phyloP scores from a whole-genome alignment of 2,329 filamentous ascomycete species.

The Diaporthe helianthi region DNA sequence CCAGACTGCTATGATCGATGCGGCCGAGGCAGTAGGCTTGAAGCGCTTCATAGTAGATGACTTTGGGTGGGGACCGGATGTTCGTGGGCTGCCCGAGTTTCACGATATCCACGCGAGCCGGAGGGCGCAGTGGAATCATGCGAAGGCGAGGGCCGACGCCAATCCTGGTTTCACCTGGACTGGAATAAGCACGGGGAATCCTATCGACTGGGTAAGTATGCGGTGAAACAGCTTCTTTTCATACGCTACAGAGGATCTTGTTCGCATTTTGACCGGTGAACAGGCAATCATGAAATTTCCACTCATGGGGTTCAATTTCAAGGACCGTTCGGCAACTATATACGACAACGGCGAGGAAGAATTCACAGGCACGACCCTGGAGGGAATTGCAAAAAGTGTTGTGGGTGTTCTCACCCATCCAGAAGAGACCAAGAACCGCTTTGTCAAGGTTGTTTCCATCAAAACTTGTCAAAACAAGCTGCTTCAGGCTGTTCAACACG shows the following conservation, averaged over 20 bases:
- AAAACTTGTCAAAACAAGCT: slow-evolving; percentile 33
- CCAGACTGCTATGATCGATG: slow-evolving; percentile 40
- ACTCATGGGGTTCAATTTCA: slow-evolving; percentile 42
- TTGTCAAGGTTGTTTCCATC: slow-evolving; percentile 53
- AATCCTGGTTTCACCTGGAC: slow-evolving; percentile 41
- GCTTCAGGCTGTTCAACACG: slow-evolving; percentile 38
- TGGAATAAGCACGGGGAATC: slow-evolving; percentile 42
- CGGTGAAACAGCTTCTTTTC: background rate
- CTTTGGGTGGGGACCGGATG: slow-evolving; percentile 40
- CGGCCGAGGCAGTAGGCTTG: slow-evolving; percentile 42
- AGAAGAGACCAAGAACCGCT: slow-evolving; percentile 60
- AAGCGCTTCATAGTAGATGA: slow-evolving; percentile 40
- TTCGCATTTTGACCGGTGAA: background rate
- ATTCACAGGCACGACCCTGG: slow-evolving; percentile 57
- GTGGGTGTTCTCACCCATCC: slow-evolving; percentile 56
- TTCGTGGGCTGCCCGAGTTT: slow-evolving; percentile 40
- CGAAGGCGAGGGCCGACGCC: slow-evolving; percentile 35
- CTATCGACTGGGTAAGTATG: slow-evolving; percentile 44
- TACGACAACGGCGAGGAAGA: slow-evolving; percentile 57
- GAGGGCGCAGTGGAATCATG: slow-evolving; percentile 38
- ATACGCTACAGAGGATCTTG: too few species aligned
- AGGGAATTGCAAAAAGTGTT: slow-evolving; percentile 54
- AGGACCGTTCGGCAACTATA: slow-evolving; percentile 44
- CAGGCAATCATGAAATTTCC: slow-evolving; percentile 38
- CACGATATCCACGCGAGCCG: slow-evolving; percentile 35